A percentile compares a stretch with the other conserved stretches of the same genome.
Evolutionary conservation across 2,329 filamentous ascomycete genomes (phyloP).

Genomic region (Emergomyces orientalis): DNA sequence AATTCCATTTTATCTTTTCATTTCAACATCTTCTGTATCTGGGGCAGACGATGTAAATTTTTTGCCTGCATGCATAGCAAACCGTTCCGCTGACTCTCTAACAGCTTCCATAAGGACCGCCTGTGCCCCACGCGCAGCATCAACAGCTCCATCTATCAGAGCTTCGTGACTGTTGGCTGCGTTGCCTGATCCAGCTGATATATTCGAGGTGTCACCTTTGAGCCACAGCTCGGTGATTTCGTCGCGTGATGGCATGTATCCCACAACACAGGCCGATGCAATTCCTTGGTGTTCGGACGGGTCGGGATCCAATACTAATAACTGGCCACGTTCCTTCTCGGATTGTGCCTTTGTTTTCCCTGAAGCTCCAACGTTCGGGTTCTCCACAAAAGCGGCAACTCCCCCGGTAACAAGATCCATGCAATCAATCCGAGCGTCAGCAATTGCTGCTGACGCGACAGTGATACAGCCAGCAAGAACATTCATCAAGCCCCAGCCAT

Average conservation of each 20-base stretch:
- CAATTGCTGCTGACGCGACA: conserved; percentile 82
- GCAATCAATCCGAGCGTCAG: conserved; percentile 91
- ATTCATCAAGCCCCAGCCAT: conserved; percentile 82
- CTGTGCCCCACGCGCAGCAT: conserved; percentile 51
- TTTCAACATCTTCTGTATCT: conserved; percentile 19
- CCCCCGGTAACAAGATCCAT: conserved; percentile 84
- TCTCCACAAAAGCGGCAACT: conserved; percentile 65
- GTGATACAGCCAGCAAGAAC: conserved; percentile 87
- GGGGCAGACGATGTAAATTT: background rate
- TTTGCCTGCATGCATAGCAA: conserved; percentile 20
- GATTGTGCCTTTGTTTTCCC: conserved; percentile 20
- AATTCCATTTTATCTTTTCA: conserved; percentile 21
- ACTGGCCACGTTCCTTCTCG: conserved; percentile 19
- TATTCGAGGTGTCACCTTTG: conserved; percentile 56
- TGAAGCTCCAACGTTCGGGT: conserved; percentile 19
- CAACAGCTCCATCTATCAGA: conserved; percentile 54
- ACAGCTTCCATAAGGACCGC: conserved; percentile 53
- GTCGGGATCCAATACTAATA: conserved; percentile 64
- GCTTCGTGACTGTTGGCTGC: conserved; percentile 38
- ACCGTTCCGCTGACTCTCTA: conserved; percentile 46
- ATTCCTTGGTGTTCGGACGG: conserved; percentile 70
- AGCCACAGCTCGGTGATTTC: conserved; percentile 94
- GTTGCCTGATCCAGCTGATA: conserved; percentile 24
- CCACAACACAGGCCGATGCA: conserved; percentile 77
- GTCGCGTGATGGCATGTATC: conserved; percentile 74